Percentiles rank a stretch among this genome's conserved stretches.
phyloP scores from a whole-genome alignment of 2,329 filamentous ascomycete genomes.

The Microsporum canis region DNA sequence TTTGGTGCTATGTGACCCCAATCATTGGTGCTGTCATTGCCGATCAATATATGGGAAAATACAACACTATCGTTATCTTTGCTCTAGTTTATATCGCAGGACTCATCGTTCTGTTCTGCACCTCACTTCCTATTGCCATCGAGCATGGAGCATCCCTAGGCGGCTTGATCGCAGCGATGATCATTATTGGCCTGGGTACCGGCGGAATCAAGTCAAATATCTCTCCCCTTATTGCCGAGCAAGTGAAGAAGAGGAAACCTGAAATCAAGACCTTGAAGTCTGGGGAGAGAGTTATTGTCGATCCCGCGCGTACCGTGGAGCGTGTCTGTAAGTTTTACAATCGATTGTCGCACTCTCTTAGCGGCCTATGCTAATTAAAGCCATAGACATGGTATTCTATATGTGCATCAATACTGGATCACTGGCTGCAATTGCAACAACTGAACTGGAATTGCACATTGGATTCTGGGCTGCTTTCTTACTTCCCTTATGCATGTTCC shows the following conservation, averaged over 20 bases:
- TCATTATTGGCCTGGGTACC: slow-evolving; percentile 55
- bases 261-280: slow-evolving; percentile 33
- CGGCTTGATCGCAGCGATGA: slow-evolving; percentile 45
- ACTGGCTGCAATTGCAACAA: slow-evolving; percentile 54
- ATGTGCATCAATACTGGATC: slow-evolving; percentile 63
- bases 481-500: slow-evolving; percentile 52
- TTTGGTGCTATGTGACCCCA: slow-evolving; percentile 47
- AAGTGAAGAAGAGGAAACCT: slow-evolving; percentile 49
- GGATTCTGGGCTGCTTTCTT: slow-evolving; percentile 57
- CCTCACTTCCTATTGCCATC: slow-evolving; percentile 44
- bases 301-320: slow-evolving; percentile 54
- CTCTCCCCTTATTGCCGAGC: slow-evolving; percentile 50
- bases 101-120: slow-evolving; percentile 43
- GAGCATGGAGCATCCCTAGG: slow-evolving; percentile 40
- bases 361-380: not conserved
- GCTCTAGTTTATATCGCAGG: slow-evolving; percentile 48
- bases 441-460: slow-evolving; percentile 54
- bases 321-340: slow-evolving; percentile 39
- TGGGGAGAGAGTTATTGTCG: slow-evolving; percentile 50
- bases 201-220: slow-evolving; percentile 59
- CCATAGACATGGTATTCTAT: slow-evolving; percentile 56
- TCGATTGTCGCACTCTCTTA: not conserved
- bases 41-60: slow-evolving; percentile 51
- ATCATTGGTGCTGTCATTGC: slow-evolving; percentile 48
- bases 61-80: slow-evolving; percentile 48